Base-by-base conservation (phyloP, 179 eudicot genomes). In the Monotropa hypopitys region DNA sequence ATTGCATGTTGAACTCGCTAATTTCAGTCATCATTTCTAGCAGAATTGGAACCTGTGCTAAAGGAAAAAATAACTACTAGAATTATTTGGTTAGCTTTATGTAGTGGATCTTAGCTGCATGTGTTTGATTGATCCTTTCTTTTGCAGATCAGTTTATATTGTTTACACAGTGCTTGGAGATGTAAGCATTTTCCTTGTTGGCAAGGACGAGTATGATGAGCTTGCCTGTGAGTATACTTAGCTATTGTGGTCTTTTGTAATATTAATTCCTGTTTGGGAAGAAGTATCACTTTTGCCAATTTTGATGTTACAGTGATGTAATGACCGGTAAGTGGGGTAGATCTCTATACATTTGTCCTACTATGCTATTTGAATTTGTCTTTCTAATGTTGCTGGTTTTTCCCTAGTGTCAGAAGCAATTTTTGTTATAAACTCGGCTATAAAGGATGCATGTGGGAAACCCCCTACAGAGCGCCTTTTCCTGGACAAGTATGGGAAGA, bases 141-240 rank as follows among this genome's bases (percentile, higher is more conserved):
- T 75, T 63, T 75, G 38, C 96, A 96, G 99, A 83, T 96, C 99
- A 70, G 98, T 96, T 50, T 93, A 91, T 81, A 72, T 93, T 80
- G 98, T 93, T 26, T 96, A 96, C 88, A 91, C 97, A 12, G 92
- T 96, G 84, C 96, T 96, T 59, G 99, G 98, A 53, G 97, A 91
- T 73, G 91, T 96, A 79, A 91, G 91, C 87, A 81, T 93, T 61
- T 93, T 84, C 78, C 89, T 91, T 67, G 97, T 96, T 66, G 99
- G 99, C 87, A 96, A 96, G 88, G 99, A 96, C 80, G 98, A 88
- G 77, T 96, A 96, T 59, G 99, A 96, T 49, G 99, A 96, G 85
- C 97, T 96, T 83, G 90, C 98, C 70, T 89, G 99, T 96, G 88
- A 96, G 99, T 84, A 79, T 53, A 43, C 33, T 11, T 53, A 54